Evolutionary conservation across 805 yeast genomes (phyloP).

Genomic region (Myxozyma mucilagina): DNA sequence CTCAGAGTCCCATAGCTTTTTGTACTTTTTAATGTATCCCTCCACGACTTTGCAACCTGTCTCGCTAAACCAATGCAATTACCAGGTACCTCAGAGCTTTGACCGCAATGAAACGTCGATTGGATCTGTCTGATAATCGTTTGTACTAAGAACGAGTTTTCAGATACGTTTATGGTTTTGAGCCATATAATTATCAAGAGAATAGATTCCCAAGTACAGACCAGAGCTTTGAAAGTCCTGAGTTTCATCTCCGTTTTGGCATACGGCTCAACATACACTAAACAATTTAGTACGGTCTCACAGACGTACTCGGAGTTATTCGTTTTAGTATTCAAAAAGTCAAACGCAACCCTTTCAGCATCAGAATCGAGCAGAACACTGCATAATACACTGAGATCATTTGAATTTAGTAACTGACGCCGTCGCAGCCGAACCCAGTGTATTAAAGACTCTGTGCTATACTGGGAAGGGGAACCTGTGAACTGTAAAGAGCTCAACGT

Average conservation of each 20-base stretch:
- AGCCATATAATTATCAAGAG: constrained; percentile 5
- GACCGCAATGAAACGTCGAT: neutral
- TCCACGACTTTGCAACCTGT: neutral
- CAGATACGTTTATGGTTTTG: neutral
- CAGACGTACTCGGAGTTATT: neutral
- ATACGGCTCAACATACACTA: constrained; percentile 6
- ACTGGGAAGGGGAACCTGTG: neutral
- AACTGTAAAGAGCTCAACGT: neutral
- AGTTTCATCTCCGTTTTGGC: neutral
- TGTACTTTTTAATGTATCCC: neutral
- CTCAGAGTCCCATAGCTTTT: neutral
- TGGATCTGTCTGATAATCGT: neutral
- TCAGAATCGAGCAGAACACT: constrained; percentile 4
- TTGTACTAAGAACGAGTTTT: neutral
- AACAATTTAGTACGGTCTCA: neutral
- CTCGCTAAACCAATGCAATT: neutral
- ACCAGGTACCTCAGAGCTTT: neutral
- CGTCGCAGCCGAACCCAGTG: constrained; percentile 9
- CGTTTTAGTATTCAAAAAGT: neutral
- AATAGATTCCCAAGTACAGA: constrained; percentile 14
- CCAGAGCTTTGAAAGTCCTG: neutral
- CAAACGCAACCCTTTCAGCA: neutral
- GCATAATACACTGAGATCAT: constrained; percentile 1
- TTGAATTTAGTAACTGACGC: neutral
- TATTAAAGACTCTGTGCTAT: neutral